These are phyloP conservation scores for Ustilago sp. DNA, from an alignment of 1,284 basidiomycete species.

Conservation along the genomic window DNA sequence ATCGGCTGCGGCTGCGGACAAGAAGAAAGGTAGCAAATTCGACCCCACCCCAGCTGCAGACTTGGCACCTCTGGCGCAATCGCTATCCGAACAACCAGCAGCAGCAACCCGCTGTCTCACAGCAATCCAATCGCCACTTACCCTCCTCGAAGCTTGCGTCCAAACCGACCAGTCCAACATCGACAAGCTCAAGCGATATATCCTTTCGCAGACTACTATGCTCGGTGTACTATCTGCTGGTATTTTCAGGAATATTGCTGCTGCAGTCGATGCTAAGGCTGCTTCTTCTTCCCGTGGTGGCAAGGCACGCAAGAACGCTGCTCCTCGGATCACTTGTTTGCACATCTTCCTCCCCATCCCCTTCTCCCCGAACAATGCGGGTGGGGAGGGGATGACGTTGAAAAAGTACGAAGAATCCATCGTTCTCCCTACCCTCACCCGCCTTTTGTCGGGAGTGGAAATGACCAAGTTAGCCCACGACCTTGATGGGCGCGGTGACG, in stretches of 20 bases:
- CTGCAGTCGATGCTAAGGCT: slow-evolving; percentile 32
- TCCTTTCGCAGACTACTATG: slow-evolving; percentile 48
- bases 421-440: slow-evolving; percentile 34
- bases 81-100: slow-evolving; percentile 36
- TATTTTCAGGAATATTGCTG: slow-evolving; percentile 45
- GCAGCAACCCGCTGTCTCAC: slow-evolving; percentile 37
- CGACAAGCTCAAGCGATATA: slow-evolving; percentile 49
- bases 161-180: slow-evolving; percentile 27
- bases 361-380: neutral
- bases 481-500: slow-evolving; percentile 32
- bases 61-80: slow-evolving; percentile 18
- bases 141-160: slow-evolving; percentile 47
- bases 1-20: slow-evolving; percentile 1
- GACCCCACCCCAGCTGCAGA: neutral
- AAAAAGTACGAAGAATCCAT: slow-evolving; percentile 32
- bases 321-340: slow-evolving; percentile 17
- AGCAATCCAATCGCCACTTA: slow-evolving; percentile 33
- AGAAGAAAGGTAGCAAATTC: slow-evolving; percentile 36
- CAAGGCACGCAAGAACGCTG: slow-evolving; percentile 26
- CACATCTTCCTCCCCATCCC: slow-evolving; percentile 41
- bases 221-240: slow-evolving; percentile 50
- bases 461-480: slow-evolving; percentile 41
- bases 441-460: slow-evolving; percentile 26
- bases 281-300: neutral
- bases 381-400: slow-evolving; percentile 12